Base-by-base conservation (phyloP, 495 filamentous ascomycete genomes). In the Lepidopterella palustris region DNA sequence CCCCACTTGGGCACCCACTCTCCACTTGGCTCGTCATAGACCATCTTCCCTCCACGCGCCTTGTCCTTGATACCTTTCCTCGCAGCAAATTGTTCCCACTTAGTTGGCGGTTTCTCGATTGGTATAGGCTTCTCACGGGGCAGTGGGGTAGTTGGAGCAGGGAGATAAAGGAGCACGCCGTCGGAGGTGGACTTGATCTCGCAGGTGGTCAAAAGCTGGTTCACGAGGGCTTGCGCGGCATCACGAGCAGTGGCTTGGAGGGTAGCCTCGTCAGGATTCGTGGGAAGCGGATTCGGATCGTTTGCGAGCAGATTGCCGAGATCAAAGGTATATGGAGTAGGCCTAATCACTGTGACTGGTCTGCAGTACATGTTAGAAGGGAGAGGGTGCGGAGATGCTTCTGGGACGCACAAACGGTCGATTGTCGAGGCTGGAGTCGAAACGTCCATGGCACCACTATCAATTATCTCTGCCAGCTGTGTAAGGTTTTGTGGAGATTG, bases 1-100 rank as follows among this genome's bases (percentile, higher is more conserved):
- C 93, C 93, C 89, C 91, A 98, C 73, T 86, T 86, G 47, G 89
- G 87, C 57, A 92, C 88, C 87, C 88, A 97, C 70, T 95, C 88
- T 49, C 87, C 87, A 25, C 79, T 90, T 54, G 74, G 83, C 75
- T 96, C 90, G 73, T 97, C 87, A 72, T 87, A 96, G 42, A 86
- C 82, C 65, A 87, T 76, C 71, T 95, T 90, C 59, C 80, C 78
- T 26, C 84, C 83, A 68, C 81, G 78, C 71, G 83, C 84, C 79
- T 90, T 90, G 62, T 85, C 79, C 75, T 87, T 83, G 71, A 98
- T 97, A 27, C 93, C 95, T 76, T 96, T 93, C 81, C 92, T 95
- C 76, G 84, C 85, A 20, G 93, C 93, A 76, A 98, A 98, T 50
- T 85, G 82, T 72, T 93, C 84, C 93, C 93, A 98, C 71, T 89